Evolutionary conservation across 371 early-diverging fungal species (phyloP), one percentile per base, ranked within the genome.

Genomic region (Capniomyces stellatus): DNA sequence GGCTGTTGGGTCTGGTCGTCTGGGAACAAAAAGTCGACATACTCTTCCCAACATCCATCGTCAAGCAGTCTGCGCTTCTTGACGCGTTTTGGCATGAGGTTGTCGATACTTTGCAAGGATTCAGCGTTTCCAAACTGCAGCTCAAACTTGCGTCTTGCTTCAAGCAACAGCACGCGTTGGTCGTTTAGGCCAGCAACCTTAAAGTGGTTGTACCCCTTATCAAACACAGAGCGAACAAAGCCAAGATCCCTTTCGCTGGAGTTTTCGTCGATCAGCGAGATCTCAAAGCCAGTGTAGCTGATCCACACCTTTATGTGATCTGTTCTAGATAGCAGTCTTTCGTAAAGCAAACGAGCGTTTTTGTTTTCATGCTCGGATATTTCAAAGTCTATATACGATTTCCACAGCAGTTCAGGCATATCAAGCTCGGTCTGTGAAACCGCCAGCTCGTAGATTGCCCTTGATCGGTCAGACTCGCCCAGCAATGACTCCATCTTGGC

Each of bases 221-320:
- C 71, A 64, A 86, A 95, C 8, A 90, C 73, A 3, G 64, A 63
- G 8, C 93, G 81, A 2, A 90, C 82, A 29, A 72, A 66, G 0
- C 19, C 57, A 1, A 71, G 61, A 18, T 71, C 70, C 47, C 71
- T 23, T 43, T 15, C 25, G 10, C 13, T 55, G 25, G 47, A 8
- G 10, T 19, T 27, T 10, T 27, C 4, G 18, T 49, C 30, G 3
- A 30, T 29, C 28, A 49, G 18, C 40, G 72, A 64, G 2, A 79
- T 65, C 63, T 94, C 95, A 57, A 92, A 92, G 46, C 82, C 89
- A 40, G 95, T 94, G 69, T 71, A 83, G 61, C 89, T 87, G 59
- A 93, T 83, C 82, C 90, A 93, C n/a, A 94, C 94, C 75, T 95
- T 94, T 66, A 92, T 90, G 57, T 97, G 97, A 24, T 79, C 81